Evolutionary conservation across 371 early-diverging fungal genomes (phyloP).

Genomic region (Mucor irregularis): DNA sequence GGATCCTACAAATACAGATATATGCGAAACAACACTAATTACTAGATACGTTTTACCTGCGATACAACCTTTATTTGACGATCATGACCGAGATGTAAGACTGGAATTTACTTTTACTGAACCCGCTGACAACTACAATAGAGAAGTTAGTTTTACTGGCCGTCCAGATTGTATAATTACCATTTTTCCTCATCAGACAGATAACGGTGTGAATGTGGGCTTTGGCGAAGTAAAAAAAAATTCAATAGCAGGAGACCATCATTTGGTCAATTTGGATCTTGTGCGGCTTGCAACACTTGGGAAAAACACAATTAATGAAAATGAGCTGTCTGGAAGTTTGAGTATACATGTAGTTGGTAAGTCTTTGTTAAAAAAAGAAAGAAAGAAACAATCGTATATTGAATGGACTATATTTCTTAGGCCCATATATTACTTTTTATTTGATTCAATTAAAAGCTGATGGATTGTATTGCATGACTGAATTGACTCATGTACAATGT

Average conservation of each 20-base stretch:
- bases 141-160: conserved; percentile 8
- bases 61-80: conserved; percentile 27
- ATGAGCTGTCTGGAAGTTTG: conserved; percentile 9
- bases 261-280: conserved; percentile 29
- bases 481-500: conserved; percentile 17
- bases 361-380: conserved; percentile 16
- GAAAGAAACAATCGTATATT: conserved; percentile 5
- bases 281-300: conserved; percentile 23
- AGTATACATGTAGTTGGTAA: conserved; percentile 20
- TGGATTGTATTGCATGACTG: conserved; percentile 28
- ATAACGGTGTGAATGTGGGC: conserved; percentile 17
- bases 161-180: conserved; percentile 30
- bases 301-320: conserved; percentile 21
- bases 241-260: conserved; percentile 20
- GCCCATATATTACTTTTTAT: conserved; percentile 21
- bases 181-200: conserved; percentile 18
- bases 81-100: conserved; percentile 19
- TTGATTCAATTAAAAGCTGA: conserved; percentile 26
- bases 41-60: conserved; percentile 24
- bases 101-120: conserved; percentile 19
- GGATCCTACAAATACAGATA: conserved; percentile 24
- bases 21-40: conserved; percentile 21
- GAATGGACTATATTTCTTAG: conserved; percentile 22
- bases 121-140: conserved; percentile 17
- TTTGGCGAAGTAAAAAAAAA: conserved; percentile 22